Base-by-base conservation (phyloP, 257 asterid genomes). In the Solanum chiquidenum region DNA sequence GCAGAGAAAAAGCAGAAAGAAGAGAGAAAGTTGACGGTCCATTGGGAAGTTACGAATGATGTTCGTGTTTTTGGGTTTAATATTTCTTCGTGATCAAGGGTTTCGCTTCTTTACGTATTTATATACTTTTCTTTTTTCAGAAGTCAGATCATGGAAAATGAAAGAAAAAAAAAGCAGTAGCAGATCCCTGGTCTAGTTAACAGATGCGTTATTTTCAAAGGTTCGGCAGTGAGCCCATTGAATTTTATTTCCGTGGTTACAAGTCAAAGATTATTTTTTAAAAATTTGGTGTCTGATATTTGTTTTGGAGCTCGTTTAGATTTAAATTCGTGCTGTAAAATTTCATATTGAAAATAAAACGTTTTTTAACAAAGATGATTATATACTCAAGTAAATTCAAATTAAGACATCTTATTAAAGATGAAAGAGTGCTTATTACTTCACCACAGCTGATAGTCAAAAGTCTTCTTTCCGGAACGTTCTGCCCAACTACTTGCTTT, bases 1-100 rank as follows among this genome's bases (percentile, higher is more conserved):
- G 90, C 92, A 89, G 25, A 93, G 87, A 46, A 90, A 92, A 87
- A 94, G 5, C 68, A 94, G 58, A 69, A 88, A 46, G 72, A 87
- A 31, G 21, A 29, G 27, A 46, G n/a, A 29, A 80, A 80, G 69
- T 80, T 80, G 85, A 49, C 69, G 69, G 66, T 29, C 29, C 85
- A 80, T 80, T 21, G 29, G 37, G 4, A 42, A 80, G 25, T 80
- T 46, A 27, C 37, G 27, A 49, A 29, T 80, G 20, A 29, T 80
- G 4, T 80, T 46, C 38, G 85, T 80, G 69, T 49, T 42, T 79
- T 21, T 21, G 85, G 68, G 85, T 27, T 80, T 80, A 33, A 72
- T 73, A 73, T 76, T 76, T 55, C 11, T 0, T 55, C 5, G 1
- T 55, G n/a, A 34, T 29, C 46, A 25, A 42, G 58, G 31, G 35